These are phyloP conservation scores for Wallemia mellicola DNA, from an alignment of 1,284 basidiomycete species.

Conservation along the genomic window DNA sequence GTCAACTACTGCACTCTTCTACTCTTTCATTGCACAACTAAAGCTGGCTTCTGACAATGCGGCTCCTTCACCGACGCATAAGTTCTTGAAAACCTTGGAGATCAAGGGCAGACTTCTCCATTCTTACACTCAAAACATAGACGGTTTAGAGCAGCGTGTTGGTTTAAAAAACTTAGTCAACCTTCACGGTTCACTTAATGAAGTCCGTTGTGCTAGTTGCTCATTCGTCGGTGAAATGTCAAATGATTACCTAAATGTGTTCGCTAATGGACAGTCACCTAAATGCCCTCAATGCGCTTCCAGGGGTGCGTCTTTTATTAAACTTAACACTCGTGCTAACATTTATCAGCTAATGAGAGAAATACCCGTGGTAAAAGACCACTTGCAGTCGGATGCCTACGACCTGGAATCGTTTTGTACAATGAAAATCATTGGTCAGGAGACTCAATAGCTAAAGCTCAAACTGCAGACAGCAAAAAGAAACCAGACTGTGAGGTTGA, in stretches of 20 bases:
- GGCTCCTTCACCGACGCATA: slow-evolving; percentile 55
- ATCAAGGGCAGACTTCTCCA: slow-evolving; percentile 53
- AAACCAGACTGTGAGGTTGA: not conserved
- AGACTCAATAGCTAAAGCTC: not conserved
- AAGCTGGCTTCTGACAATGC: slow-evolving; percentile 51
- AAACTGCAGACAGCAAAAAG: not conserved
- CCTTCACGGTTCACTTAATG: not conserved
- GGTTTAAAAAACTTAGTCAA: slow-evolving; percentile 24
- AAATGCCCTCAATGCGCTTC: slow-evolving; percentile 21
- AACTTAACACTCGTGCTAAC: not conserved
- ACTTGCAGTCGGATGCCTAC: slow-evolving; percentile 40
- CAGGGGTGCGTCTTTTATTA: slow-evolving; percentile 17
- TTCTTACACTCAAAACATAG: slow-evolving; percentile 85
- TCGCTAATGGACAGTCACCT: slow-evolving; percentile 10
- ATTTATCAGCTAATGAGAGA: slow-evolving; percentile 32
- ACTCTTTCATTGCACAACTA: slow-evolving; percentile 73
- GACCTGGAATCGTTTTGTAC: slow-evolving; percentile 67
- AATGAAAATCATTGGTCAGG: slow-evolving; percentile 28
- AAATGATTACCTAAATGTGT: not conserved
- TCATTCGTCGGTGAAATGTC: slow-evolving; percentile 20
- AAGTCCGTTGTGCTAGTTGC: slow-evolving; percentile 8
- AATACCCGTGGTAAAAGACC: slow-evolving; percentile 48
- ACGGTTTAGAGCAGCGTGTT: slow-evolving; percentile 54
- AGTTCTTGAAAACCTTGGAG: slow-evolving; percentile 58
- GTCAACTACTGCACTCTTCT: slow-evolving; percentile 63